These are phyloP conservation scores for Zygosaccharomyces bailii DNA, from an alignment of 805 yeast species.

Conservation along the genomic window DNA sequence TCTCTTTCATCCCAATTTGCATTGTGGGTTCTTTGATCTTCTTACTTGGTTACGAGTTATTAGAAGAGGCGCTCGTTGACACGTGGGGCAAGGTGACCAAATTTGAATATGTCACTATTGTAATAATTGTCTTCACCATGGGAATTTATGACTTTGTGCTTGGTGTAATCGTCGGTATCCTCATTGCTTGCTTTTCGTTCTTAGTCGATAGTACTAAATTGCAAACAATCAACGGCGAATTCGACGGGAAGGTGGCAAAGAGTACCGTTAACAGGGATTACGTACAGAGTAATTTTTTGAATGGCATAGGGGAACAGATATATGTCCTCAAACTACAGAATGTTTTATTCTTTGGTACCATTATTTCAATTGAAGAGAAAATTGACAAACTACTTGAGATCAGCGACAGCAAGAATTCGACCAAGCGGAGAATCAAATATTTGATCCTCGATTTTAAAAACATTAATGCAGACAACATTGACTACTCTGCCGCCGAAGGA, in stretches of 20 bases:
- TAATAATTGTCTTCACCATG: slow-evolving; percentile 88
- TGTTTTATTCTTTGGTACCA: slow-evolving; percentile 89
- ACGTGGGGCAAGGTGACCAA: slow-evolving; percentile 70
- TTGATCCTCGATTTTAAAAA: slow-evolving; percentile 80
- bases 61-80: slow-evolving; percentile 82
- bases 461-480: slow-evolving; percentile 67
- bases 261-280: slow-evolving; percentile 92
- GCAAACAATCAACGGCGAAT: slow-evolving; percentile 76
- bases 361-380: slow-evolving; percentile 81
- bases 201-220: slow-evolving; percentile 86
- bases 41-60: slow-evolving; percentile 82
- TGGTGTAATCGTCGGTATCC: slow-evolving; percentile 86
- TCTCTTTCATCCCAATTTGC: slow-evolving; percentile 91
- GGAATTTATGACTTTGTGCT: slow-evolving; percentile 92
- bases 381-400: slow-evolving; percentile 64
- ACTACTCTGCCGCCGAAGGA: slow-evolving; percentile 95
- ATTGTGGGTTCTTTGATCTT: slow-evolving; percentile 93
- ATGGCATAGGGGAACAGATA: slow-evolving; percentile 85
- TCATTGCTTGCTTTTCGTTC: slow-evolving; percentile 90
- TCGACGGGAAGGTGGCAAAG: slow-evolving; percentile 82
- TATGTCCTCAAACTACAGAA: slow-evolving; percentile 85
- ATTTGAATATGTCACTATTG: slow-evolving; percentile 81
- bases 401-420: slow-evolving; percentile 34
- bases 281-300: slow-evolving; percentile 77
- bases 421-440: slow-evolving; percentile 65